phyloP scores from a whole-genome alignment of 441 rosid species.

The Jatropha multifida region DNA sequence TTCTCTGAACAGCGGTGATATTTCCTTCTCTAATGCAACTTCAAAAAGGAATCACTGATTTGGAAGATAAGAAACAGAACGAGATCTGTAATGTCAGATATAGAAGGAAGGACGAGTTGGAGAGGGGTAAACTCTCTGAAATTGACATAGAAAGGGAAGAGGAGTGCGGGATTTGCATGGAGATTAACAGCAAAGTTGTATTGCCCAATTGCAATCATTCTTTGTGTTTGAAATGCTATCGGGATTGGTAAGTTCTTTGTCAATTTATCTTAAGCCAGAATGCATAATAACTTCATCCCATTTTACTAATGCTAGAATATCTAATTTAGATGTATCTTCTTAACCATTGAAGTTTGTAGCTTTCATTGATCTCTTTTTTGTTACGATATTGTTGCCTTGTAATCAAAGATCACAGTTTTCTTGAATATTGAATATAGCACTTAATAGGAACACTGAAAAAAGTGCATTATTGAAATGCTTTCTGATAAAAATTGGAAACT shows the following conservation, averaged over 20 bases:
- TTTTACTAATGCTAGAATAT: not conserved
- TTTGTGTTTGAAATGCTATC: constrained; percentile 73
- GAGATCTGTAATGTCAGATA: constrained; percentile 51
- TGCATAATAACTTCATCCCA: not conserved
- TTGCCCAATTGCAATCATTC: constrained; percentile 84
- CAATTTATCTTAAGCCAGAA: not conserved
- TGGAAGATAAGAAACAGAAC: constrained; percentile 77
- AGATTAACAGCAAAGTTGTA: constrained; percentile 59
- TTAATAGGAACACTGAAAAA: not conserved
- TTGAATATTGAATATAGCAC: not conserved
- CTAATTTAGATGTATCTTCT: not conserved
- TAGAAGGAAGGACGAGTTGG: constrained; percentile 51
- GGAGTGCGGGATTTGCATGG: constrained; percentile 93
- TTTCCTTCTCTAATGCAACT: constrained; percentile 84
- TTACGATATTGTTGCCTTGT: not conserved
- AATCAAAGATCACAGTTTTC: not conserved
- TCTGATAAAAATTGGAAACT: not conserved
- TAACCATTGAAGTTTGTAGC: not conserved
- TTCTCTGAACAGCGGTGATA: constrained; percentile 55
- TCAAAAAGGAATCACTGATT: constrained; percentile 68
- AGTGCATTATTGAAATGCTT: not conserved
- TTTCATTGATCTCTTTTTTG: not conserved
- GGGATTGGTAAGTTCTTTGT: constrained; percentile 57
- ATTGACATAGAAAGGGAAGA: constrained; percentile 70
- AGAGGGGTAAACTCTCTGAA: constrained; percentile 46